Percentiles rank a stretch among this genome's conserved stretches.
These are phyloP conservation scores for Williopsis jadinii DNA, from an alignment of 1,139 yeast genomes.

Conservation along the genomic window DNA sequence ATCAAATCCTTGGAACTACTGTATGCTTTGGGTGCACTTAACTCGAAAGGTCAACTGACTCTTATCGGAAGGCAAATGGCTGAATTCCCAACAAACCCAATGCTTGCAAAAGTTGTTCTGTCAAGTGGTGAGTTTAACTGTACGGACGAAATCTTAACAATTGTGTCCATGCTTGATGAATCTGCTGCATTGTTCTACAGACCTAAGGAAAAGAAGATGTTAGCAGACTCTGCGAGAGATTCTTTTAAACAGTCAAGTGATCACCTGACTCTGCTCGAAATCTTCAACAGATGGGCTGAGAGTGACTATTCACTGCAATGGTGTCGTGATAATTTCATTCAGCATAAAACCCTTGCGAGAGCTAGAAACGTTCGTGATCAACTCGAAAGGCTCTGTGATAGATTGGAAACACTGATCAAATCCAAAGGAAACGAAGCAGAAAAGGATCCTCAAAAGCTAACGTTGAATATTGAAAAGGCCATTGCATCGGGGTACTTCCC, in stretches of 20 bases:
- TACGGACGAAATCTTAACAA: constrained; percentile 56
- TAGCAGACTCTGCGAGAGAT: constrained; percentile 58
- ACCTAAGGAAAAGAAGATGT: constrained; percentile 62
- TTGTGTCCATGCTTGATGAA: constrained; percentile 82
- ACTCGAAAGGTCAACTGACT: constrained; percentile 73
- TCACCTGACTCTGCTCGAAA: constrained; percentile 65
- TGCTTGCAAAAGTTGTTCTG: constrained; percentile 70
- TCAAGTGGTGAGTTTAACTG: constrained; percentile 56
- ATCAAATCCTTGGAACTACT: constrained; percentile 72
- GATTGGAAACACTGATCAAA: constrained; percentile 38
- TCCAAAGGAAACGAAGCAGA: constrained; percentile 12
- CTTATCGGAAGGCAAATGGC: constrained; percentile 80
- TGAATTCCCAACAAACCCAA: constrained; percentile 89
- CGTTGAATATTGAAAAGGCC: constrained; percentile 50
- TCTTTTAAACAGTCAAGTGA: constrained; percentile 58
- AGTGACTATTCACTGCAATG: constrained; percentile 68
- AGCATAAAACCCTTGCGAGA: constrained; percentile 62
- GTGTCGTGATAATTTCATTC: constrained; percentile 84
- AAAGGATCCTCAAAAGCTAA: constrained; percentile 18
- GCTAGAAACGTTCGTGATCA: constrained; percentile 74
- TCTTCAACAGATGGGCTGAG: constrained; percentile 73
- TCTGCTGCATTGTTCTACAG: constrained; percentile 63
- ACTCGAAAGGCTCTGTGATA: constrained; percentile 51
- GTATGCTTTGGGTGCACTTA: constrained; percentile 83
- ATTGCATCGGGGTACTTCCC: constrained; percentile 80